Evolutionary conservation across 2,329 filamentous ascomycete species (phyloP), one percentile per base, ranked within the genome.

Genomic region (Ploettnerulaceae sp.): DNA sequence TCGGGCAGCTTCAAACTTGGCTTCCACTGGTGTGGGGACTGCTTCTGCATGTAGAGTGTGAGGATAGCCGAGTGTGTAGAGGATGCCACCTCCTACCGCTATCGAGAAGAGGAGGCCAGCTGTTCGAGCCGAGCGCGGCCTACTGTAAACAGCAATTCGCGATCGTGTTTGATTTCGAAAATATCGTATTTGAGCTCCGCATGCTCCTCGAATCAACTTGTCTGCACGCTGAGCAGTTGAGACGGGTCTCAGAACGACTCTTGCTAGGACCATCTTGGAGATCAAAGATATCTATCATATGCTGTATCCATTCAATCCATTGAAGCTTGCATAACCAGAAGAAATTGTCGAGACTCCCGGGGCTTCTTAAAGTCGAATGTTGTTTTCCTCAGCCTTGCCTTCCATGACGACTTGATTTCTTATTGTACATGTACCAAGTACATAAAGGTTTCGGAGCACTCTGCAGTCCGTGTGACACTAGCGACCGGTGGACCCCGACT

Each of bases 1-100:
- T 45, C 81, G 73, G 18, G 79, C 68, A 63, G 82, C 76, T 66
- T 94, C 87, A 53, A 89, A 86, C 48, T 79, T 71, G 31, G 89
- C 61, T 43, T 82, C 74, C 0, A 76, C 76, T 58, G 52, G 57
- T 17, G 56, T 47, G 12, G 60, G 61, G 25, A 60, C 43, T 31
- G 49, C 53, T 43, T 64, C 61, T 35, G 61, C 62, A 22, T 63
- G 50, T 7, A 60, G 33, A 34, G 43, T 48, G 32, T 32, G 52
- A 28, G 58, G 54, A 51, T 58, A 61, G 4, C 53, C 49, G 7
- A 55, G 41, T 11, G 58, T 42, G 34, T 61, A 62, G 5, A 63
- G 36, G 31, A 37, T 22, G 11, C 57, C 59, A 9, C 44, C 61
- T 12, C 52, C 57, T 17, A 58, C 47, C 18, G 51, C 53, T 7